These are phyloP conservation scores for Pythium sukuiense DNA, from an alignment of 352 stramenopile species.

Conservation along the genomic window DNA sequence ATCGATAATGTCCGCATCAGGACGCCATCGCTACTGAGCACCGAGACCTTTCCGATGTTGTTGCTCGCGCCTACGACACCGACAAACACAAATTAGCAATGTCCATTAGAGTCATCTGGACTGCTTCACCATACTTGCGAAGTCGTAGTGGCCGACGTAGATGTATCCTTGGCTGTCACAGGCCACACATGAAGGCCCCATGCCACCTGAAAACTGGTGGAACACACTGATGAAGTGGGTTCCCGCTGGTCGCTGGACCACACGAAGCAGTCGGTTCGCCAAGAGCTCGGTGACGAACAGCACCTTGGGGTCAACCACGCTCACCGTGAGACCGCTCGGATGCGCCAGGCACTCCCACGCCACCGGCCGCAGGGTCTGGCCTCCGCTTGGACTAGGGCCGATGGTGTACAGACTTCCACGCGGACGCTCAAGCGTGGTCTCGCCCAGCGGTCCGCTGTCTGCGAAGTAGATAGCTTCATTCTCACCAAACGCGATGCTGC, in stretches of 20 bases:
- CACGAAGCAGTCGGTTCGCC: conserved; percentile 73
- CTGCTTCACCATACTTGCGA: conserved; percentile 43
- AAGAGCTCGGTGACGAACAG: conserved; percentile 81
- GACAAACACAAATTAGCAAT: not conserved
- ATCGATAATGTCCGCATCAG: conserved; percentile 55
- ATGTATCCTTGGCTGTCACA: conserved; percentile 59
- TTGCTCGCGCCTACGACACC: conserved; percentile 28
- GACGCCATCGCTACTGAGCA: conserved; percentile 51
- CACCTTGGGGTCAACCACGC: conserved; percentile 35
- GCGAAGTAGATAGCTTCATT: conserved; percentile 83
- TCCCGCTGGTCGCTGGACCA: conserved; percentile 61
- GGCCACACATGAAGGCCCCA: conserved; percentile 75
- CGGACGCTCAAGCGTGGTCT: conserved; percentile 82
- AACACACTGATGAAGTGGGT: conserved; percentile 82
- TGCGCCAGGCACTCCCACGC: conserved; percentile 78
- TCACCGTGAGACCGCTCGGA: conserved; percentile 63
- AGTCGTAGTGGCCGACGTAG: conserved; percentile 86
- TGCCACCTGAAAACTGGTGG: conserved; percentile 75
- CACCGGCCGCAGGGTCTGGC: conserved; percentile 72
- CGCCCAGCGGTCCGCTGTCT: conserved; percentile 79
- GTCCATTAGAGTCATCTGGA: not conserved
- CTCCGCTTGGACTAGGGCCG: conserved; percentile 54
- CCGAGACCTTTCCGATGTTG: conserved; percentile 59
- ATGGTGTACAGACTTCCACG: conserved; percentile 82
- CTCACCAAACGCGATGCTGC: conserved; percentile 53